A percentile compares a stretch with the other conserved stretches of the same genome.
These are phyloP conservation scores for Capsella rubella DNA, from an alignment of 441 rosid genomes.

Conservation along the genomic window DNA sequence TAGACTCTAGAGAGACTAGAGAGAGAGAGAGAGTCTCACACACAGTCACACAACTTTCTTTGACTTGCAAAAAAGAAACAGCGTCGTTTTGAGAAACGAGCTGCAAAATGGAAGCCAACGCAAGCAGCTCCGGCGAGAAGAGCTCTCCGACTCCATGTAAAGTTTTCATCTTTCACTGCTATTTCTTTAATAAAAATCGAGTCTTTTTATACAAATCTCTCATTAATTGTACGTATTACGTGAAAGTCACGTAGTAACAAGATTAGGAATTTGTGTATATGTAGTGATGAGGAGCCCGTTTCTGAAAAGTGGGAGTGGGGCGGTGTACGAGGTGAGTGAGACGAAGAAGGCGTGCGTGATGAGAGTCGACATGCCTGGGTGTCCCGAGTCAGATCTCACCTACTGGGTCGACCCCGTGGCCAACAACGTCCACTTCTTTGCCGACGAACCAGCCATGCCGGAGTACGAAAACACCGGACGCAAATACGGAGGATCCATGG, in stretches of 20 bases:
- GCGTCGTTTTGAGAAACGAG: background rate
- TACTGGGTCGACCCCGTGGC: slow-evolving; percentile 19
- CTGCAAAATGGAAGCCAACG: background rate
- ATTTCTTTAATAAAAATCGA: background rate
- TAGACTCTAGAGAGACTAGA: too few species aligned
- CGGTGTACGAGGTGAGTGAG: slow-evolving; percentile 28
- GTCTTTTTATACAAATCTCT: background rate
- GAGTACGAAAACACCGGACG: slow-evolving; percentile 18
- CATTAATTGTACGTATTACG: too few species aligned
- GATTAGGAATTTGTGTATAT: background rate
- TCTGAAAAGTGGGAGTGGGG: slow-evolving; percentile 18
- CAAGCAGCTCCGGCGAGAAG: background rate
- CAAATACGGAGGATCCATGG: slow-evolving; percentile 34
- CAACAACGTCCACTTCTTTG: slow-evolving; percentile 33
- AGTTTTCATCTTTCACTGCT: background rate
- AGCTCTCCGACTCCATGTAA: background rate
- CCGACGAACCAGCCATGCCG: slow-evolving; percentile 28
- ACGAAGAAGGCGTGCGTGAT: background rate
- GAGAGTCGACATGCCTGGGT: slow-evolving; percentile 35
- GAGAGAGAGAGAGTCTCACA: too few species aligned
- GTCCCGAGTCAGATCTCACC: slow-evolving; percentile 27
- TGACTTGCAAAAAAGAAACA: too few species aligned
- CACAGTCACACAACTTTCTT: too few species aligned
- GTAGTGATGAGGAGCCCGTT: slow-evolving; percentile 24
- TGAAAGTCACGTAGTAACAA: too few species aligned